Evolutionary conservation across 148 eudicot genomes (phyloP).

Genomic region (Persicaria tinctoria): DNA sequence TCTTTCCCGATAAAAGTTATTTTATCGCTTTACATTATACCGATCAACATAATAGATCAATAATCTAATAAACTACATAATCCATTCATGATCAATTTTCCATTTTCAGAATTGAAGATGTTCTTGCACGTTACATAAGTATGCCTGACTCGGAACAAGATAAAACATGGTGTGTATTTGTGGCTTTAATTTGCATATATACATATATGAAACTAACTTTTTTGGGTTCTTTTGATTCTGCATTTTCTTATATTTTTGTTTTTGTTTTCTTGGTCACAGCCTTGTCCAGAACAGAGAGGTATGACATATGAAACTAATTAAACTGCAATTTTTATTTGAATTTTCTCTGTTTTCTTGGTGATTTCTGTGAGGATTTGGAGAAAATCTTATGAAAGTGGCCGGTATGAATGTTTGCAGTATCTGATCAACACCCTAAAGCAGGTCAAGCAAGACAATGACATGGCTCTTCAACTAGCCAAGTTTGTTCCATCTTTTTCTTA

Average conservation of each 20-base stretch:
- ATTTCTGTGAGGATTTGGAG: neutral
- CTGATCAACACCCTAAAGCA: slow-evolving; percentile 42
- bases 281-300: slow-evolving; percentile 43
- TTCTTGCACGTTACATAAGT: slow-evolving; percentile 45
- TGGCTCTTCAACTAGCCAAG: slow-evolving; percentile 48
- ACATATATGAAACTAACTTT: neutral
- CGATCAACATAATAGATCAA: neutral
- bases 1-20: neutral
- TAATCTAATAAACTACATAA: neutral
- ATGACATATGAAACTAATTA: neutral
- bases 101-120: slow-evolving; percentile 58
- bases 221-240: neutral
- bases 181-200: neutral
- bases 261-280: slow-evolving; percentile 19
- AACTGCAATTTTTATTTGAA: too few species aligned
- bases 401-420: slow-evolving; percentile 37
- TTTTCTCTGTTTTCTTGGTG: too few species aligned
- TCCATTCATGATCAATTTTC: neutral
- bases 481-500: slow-evolving; percentile 12
- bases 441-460: slow-evolving; percentile 61
- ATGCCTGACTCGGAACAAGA: slow-evolving; percentile 46
- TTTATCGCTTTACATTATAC: neutral
- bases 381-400: neutral
- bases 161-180: slow-evolving; percentile 39
- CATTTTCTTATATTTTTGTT: neutral